A percentile compares a stretch with the other conserved stretches of the same genome.
Evolutionary conservation across 768 basidiomycete genomes (phyloP).

Genomic region (Gelatoporia subvermispora): DNA sequence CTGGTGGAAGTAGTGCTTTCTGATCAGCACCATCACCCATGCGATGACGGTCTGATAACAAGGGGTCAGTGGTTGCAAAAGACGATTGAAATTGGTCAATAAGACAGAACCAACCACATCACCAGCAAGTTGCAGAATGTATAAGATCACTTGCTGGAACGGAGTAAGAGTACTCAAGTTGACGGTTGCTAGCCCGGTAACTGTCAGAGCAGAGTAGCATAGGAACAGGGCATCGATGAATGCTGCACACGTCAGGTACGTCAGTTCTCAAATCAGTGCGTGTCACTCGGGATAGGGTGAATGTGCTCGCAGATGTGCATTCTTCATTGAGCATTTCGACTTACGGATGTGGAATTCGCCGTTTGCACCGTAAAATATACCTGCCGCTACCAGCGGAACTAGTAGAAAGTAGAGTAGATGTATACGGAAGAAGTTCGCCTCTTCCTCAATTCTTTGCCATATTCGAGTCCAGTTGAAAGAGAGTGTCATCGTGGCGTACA

Average conservation of each 20-base stretch:
- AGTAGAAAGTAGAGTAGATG: constrained; percentile 48
- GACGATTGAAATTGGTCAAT: not conserved
- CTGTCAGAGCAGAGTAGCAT: constrained; percentile 58
- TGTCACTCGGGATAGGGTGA: not conserved
- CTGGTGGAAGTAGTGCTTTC: constrained; percentile 37
- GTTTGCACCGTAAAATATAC: constrained; percentile 64
- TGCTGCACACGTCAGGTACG: constrained; percentile 18
- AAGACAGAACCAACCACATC: constrained; percentile 23
- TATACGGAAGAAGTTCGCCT: constrained; percentile 49
- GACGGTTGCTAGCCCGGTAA: constrained; percentile 34
- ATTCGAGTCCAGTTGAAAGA: not conserved
- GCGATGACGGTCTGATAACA: constrained; percentile 41
- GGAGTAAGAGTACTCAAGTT: constrained; percentile 45
- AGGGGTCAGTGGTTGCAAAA: not conserved
- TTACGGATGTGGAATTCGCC: constrained; percentile 36
- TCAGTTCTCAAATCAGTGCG: not conserved
- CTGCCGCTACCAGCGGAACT: constrained; percentile 55
- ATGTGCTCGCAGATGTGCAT: no score
- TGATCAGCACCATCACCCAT: constrained; percentile 63
- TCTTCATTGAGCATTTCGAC: constrained; percentile 5
- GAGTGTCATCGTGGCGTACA: no score
- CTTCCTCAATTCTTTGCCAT: constrained; percentile 15
- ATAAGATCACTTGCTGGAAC: constrained; percentile 47
- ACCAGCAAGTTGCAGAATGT: constrained; percentile 46
- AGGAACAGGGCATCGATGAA: constrained; percentile 58